phyloP scores from a whole-genome alignment of 164 flowering plant species.

The Chimonanthus salicifolius region DNA sequence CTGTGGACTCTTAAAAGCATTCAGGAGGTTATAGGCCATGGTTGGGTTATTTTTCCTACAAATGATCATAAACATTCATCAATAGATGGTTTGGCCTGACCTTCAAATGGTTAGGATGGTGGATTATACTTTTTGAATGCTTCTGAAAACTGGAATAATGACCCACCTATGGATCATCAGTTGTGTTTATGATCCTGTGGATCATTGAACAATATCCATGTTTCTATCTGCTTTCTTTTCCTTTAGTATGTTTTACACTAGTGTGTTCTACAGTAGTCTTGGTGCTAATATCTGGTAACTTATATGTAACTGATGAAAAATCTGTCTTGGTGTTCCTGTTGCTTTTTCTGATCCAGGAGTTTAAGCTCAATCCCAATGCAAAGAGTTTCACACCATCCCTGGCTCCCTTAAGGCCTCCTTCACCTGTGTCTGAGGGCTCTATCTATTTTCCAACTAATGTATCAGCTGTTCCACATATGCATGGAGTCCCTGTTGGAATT shows the following conservation, averaged over 20 bases:
- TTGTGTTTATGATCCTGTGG: background rate
- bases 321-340: background rate
- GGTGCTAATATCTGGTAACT: conserved; percentile 1
- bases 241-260: no score
- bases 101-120: background rate
- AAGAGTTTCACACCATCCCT: conserved; percentile 77
- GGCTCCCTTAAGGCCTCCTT: conserved; percentile 51
- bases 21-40: no score
- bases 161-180: background rate
- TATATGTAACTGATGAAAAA: background rate
- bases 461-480: conserved; percentile 60
- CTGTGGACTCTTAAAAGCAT: background rate
- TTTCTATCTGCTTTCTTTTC: background rate
- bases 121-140: background rate
- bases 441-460: conserved; percentile 54
- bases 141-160: background rate
- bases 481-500: conserved; percentile 63
- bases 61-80: no score
- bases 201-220: background rate
- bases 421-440: conserved; percentile 74
- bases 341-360: conserved; percentile 53
- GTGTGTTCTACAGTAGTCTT: background rate
- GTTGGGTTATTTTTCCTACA: background rate
- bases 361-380: conserved; percentile 91
- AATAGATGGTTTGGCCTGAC: background rate